phyloP scores from a whole-genome alignment of 345 rosid species.

The Theobroma cacao region DNA sequence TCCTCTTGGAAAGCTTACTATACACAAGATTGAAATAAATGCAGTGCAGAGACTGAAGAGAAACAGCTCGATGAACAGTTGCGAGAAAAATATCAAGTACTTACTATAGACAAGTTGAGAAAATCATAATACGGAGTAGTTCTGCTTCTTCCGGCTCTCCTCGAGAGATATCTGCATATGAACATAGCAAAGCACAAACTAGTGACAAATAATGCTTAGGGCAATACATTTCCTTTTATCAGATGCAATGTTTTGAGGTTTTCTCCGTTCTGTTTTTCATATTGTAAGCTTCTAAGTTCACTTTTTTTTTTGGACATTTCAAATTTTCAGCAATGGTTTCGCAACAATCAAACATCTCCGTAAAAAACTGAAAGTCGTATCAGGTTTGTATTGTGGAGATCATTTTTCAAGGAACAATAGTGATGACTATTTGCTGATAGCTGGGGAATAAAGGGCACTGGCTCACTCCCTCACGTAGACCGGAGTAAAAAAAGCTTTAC shows the following conservation, averaged over 20 bases:
- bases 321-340: background rate
- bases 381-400: too few species aligned
- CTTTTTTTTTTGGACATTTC: too few species aligned
- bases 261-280: too few species aligned
- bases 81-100: background rate
- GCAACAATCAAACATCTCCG: background rate
- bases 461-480: background rate
- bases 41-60: slow-evolving; percentile 5
- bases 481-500: background rate
- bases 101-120: background rate
- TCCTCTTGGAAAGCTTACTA: background rate
- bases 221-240: background rate
- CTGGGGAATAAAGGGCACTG: too few species aligned
- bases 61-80: background rate
- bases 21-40: slow-evolving; percentile 11
- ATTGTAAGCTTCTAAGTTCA: too few species aligned
- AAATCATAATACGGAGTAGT: background rate
- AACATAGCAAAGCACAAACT: background rate
- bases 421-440: too few species aligned
- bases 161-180: slow-evolving; percentile 38
- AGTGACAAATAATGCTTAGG: background rate
- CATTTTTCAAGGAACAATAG: too few species aligned
- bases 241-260: background rate
- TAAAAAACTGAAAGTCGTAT: background rate
- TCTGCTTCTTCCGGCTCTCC: slow-evolving; percentile 17